Conservation (phyloP, 306 rosid species). For the Rosa persica region DNA sequence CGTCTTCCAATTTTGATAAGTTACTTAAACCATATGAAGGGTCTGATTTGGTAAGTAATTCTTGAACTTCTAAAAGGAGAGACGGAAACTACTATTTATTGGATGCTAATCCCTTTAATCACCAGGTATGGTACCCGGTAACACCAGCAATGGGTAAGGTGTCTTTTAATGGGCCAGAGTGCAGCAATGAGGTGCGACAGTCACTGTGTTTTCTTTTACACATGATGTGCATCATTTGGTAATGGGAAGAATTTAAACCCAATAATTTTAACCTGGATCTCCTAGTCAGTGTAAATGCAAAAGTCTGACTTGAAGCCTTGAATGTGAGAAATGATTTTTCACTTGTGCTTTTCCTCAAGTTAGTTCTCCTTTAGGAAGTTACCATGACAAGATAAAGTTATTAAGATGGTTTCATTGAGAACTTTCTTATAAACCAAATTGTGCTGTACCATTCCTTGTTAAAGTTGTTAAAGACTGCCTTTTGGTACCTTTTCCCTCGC, state of each 20-base stretch:
- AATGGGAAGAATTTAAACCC: neutral
- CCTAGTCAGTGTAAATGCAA: neutral
- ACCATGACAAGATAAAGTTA: neutral
- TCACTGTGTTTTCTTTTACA: neutral
- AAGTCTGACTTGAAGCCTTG: constrained; percentile 1
- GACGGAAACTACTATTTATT: neutral
- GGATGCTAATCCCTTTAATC: constrained; percentile 12
- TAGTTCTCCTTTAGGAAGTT: neutral
- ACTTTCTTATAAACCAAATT: neutral
- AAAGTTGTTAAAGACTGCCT: neutral
- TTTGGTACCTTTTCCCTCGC: neutral
- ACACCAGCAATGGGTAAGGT: constrained; percentile 81
- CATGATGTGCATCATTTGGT: neutral
- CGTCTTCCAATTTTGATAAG: constrained; percentile 46
- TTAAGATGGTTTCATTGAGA: neutral
- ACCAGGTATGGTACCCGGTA: constrained; percentile 84
- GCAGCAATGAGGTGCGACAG: constrained; percentile 69
- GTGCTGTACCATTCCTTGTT: neutral
- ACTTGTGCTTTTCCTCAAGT: neutral
- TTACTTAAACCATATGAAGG: constrained; percentile 73
- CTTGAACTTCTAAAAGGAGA: constrained; percentile 1
- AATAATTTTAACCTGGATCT: neutral
- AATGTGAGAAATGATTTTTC: neutral
- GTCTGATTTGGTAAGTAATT: constrained; percentile 68
- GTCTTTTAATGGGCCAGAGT: constrained; percentile 82